Percentiles rank a stretch among this genome's conserved stretches.
These are phyloP conservation scores for Peniophora sp. DNA, from an alignment of 1,284 basidiomycete genomes.

Conservation along the genomic window DNA sequence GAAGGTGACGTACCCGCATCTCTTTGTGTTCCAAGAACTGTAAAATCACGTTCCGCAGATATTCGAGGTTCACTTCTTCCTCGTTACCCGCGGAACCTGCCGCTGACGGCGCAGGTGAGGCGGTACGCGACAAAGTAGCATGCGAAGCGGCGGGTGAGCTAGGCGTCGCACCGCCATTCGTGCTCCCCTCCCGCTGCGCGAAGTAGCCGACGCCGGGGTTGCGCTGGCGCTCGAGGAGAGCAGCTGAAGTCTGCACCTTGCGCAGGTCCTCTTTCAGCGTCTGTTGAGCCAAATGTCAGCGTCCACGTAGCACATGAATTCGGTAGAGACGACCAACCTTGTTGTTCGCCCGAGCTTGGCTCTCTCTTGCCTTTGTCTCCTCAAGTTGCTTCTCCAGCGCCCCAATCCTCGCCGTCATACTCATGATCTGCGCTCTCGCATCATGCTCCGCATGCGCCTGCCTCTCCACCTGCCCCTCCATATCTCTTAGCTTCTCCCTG, in stretches of 20 bases:
- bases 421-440: conserved; percentile 33
- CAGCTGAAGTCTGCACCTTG: conserved; percentile 86
- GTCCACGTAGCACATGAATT: background rate
- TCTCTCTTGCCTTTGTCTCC: conserved; percentile 57
- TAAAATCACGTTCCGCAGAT: conserved; percentile 87
- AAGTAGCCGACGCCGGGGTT: conserved; percentile 93
- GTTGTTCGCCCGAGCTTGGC: conserved; percentile 60
- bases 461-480: conserved; percentile 44
- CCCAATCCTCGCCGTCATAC: conserved; percentile 35
- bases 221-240: conserved; percentile 81
- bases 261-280: conserved; percentile 85
- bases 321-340: conserved; percentile 42
- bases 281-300: conserved; percentile 27
- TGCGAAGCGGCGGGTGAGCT: conserved; percentile 33
- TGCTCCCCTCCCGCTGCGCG: conserved; percentile 42
- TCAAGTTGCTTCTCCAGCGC: conserved; percentile 52
- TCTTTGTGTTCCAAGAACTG: conserved; percentile 90
- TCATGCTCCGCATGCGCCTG: conserved; percentile 48
- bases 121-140: conserved; percentile 25
- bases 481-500: conserved; percentile 14
- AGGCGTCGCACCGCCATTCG: conserved; percentile 36
- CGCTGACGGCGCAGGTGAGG: conserved; percentile 34
- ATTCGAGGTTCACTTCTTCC: conserved; percentile 93
- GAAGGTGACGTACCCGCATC: conserved; percentile 59
- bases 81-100: conserved; percentile 40